Evolutionary conservation across 805 yeast genomes (phyloP).

Genomic region (Candida sanyiensis): DNA sequence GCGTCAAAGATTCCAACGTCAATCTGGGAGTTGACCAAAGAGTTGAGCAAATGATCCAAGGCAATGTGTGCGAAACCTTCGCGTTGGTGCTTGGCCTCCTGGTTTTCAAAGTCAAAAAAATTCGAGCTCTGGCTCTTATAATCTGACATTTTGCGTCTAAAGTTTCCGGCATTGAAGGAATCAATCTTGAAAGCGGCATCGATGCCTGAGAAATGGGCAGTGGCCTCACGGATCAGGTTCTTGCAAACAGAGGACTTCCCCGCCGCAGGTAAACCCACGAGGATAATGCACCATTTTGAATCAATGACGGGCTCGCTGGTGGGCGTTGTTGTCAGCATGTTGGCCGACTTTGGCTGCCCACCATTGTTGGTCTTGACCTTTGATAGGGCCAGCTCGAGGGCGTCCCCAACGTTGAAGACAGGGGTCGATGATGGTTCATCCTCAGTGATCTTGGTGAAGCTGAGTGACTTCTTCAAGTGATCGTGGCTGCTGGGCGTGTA

Average conservation of each 20-base stretch:
- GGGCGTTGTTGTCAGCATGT: constrained; percentile 25
- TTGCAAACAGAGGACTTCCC: constrained; percentile 72
- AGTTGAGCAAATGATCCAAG: constrained; percentile 39
- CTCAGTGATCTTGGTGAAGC: constrained; percentile 20
- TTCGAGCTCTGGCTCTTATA: constrained; percentile 34
- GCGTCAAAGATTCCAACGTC: constrained; percentile 58
- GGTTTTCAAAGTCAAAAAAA: constrained; percentile 38
- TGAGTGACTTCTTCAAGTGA: constrained; percentile 16
- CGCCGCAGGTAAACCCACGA: constrained; percentile 74
- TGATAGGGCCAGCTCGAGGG: constrained; percentile 15
- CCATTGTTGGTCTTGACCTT: constrained; percentile 8
- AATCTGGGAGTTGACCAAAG: constrained; percentile 35
- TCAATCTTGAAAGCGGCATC: constrained; percentile 27
- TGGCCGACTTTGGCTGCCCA: constrained; percentile 19
- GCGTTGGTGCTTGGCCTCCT: constrained; percentile 37
- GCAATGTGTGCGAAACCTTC: constrained; percentile 51
- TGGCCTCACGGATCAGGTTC: constrained; percentile 52
- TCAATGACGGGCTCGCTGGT: constrained; percentile 19
- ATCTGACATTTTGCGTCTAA: constrained; percentile 44
- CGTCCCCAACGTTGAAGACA: constrained; percentile 11
- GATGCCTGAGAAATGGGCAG: constrained; percentile 21
- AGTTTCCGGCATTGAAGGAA: constrained; percentile 71
- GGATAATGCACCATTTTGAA: constrained; percentile 55
- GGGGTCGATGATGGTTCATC: constrained; percentile 1
- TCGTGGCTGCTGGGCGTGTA: constrained; percentile 4